A percentile compares a stretch with the other conserved stretches of the same genome.
Evolutionary conservation across 345 rosid genomes (phyloP).

Genomic region (Hypericum androsaemum): DNA sequence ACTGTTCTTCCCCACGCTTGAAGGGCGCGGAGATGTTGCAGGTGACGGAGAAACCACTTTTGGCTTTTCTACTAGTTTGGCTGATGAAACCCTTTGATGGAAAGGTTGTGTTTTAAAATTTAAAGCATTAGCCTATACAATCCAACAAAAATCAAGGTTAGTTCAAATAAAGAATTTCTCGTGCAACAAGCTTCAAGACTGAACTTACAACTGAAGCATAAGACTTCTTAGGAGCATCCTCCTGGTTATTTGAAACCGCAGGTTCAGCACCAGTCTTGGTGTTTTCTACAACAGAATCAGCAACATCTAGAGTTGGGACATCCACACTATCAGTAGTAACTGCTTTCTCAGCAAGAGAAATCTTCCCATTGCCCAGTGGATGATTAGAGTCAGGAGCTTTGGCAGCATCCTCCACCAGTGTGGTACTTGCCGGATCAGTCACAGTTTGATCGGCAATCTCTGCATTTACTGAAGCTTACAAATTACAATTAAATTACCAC

Average conservation of each 20-base stretch:
- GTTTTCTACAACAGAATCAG: not conserved
- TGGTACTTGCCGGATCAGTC: too few relatives aligned
- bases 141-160: not conserved
- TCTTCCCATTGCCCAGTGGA: conserved; percentile 1
- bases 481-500: too few relatives aligned
- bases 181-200: not conserved
- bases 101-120: conserved; percentile 33
- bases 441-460: too few relatives aligned
- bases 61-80: conserved; percentile 26
- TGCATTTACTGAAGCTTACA: too few relatives aligned
- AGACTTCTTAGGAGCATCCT: not conserved
- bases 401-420: too few relatives aligned
- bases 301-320: conserved; percentile 7
- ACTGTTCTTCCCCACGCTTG: conserved; percentile 24
- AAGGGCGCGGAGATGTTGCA: conserved; percentile 17
- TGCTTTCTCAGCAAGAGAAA: conserved; percentile 21
- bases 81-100: conserved; percentile 22
- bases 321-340: conserved; percentile 14
- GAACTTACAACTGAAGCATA: not conserved
- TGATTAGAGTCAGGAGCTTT: too few relatives aligned
- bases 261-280: too few relatives aligned
- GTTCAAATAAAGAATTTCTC: not conserved
- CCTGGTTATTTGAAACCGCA: too few relatives aligned
- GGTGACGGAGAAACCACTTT: conserved; percentile 5
- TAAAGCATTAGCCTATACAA: conserved; percentile 35